These are phyloP conservation scores for Colletotrichum sp. DNA, from an alignment of 2,329 filamentous ascomycete genomes.

Conservation along the genomic window DNA sequence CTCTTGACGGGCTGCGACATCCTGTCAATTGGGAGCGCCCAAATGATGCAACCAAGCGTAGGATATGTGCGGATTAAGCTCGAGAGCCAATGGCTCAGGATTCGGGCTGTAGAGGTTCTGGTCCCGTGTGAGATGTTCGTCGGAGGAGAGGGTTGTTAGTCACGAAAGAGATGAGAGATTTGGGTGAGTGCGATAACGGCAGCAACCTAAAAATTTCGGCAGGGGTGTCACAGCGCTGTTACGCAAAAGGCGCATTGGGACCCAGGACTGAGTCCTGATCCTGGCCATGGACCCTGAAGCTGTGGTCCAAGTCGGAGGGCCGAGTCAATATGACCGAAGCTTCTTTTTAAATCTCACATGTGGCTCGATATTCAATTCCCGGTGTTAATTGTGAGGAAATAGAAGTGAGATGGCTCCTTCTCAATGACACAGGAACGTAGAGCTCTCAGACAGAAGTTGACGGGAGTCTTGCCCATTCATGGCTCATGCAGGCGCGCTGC, in stretches of 20 bases:
- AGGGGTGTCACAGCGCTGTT: background rate
- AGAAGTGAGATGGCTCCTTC: background rate
- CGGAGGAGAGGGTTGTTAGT: background rate
- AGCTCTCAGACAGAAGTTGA: background rate
- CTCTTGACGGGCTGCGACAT: conserved; percentile 21
- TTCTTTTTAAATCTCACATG: background rate
- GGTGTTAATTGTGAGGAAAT: background rate
- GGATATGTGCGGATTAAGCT: background rate
- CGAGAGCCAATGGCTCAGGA: conserved; percentile 13
- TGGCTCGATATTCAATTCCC: too few species aligned
- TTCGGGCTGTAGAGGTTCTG: background rate
- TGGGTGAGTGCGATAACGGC: conserved; percentile 15
- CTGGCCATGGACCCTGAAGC: background rate
- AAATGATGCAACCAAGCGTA: background rate
- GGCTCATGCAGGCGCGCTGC: background rate
- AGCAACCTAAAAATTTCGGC: conserved; percentile 1
- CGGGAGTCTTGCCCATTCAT: background rate
- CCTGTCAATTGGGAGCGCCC: background rate
- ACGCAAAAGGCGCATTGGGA: background rate
- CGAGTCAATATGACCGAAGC: background rate
- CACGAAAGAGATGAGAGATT: conserved; percentile 5
- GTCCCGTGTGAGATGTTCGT: background rate
- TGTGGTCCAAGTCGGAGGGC: background rate
- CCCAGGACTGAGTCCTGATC: background rate
- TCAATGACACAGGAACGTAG: background rate